Conservation (phyloP, 148 eudicot genomes). For the Silene latifolia region DNA sequence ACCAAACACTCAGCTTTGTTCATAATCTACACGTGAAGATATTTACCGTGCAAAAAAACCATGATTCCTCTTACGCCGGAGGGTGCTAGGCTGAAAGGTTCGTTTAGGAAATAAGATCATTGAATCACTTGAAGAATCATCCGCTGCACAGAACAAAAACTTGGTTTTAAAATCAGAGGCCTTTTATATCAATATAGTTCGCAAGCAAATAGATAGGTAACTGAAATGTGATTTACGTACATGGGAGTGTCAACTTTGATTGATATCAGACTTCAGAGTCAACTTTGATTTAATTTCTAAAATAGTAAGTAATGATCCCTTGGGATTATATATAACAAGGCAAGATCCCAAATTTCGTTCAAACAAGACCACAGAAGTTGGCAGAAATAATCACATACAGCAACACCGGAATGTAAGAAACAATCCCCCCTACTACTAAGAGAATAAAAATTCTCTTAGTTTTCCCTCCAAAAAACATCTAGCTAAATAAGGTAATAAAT, state of each 20-base stretch:
- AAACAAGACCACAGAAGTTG: too few species aligned
- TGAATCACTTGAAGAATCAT: slow-evolving; percentile 56
- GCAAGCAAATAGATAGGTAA: not conserved
- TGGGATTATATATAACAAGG: too few species aligned
- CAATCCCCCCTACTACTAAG: too few species aligned
- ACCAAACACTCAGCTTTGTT: not conserved
- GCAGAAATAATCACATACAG: too few species aligned
- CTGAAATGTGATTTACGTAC: not conserved
- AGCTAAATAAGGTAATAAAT: too few species aligned
- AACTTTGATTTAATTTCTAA: too few species aligned
- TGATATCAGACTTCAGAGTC: not conserved
- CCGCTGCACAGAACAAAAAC: slow-evolving; percentile 29
- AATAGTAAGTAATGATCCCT: too few species aligned
- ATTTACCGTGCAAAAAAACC: slow-evolving; percentile 83
- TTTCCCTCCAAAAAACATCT: too few species aligned
- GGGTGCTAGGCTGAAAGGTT: slow-evolving; percentile 90
- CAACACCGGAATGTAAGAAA: too few species aligned
- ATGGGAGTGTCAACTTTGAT: not conserved
- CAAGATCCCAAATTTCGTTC: too few species aligned
- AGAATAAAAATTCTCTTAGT: too few species aligned
- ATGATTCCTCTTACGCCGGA: slow-evolving; percentile 80
- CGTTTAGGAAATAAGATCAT: slow-evolving; percentile 76
- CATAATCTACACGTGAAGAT: not conserved
- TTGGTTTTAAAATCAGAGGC: not conserved
- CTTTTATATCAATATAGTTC: too few species aligned